Percentiles rank a stretch among this genome's conserved stretches.
Conservation (phyloP, 2,329 filamentous ascomycete species). For the Diaporthe sp. region DNA sequence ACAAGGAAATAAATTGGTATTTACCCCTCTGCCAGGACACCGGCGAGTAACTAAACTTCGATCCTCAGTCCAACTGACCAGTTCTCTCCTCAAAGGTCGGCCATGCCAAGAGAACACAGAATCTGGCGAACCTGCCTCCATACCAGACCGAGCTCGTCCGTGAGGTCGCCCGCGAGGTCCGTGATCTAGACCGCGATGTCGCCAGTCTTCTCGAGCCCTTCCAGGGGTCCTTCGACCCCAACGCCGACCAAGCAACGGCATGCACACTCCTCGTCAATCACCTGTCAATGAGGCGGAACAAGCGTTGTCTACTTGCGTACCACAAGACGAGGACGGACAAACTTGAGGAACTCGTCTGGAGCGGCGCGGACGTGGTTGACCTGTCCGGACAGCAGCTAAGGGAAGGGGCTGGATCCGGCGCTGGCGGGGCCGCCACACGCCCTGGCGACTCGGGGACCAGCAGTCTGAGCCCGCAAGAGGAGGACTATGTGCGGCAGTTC, state of each 20-base stretch:
- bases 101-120: slow-evolving; percentile 95
- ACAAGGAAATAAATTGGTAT: slow-evolving; percentile 85
- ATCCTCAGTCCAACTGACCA: slow-evolving; percentile 37
- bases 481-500: slow-evolving; percentile 95
- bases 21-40: slow-evolving; percentile 41
- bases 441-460: slow-evolving; percentile 69
- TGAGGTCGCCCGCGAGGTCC: slow-evolving; percentile 88
- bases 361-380: slow-evolving; percentile 85
- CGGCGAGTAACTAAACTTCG: not conserved
- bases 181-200: slow-evolving; percentile 91
- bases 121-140: slow-evolving; percentile 85
- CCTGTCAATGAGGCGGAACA: slow-evolving; percentile 94
- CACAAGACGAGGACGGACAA: slow-evolving; percentile 92
- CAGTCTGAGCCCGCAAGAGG: slow-evolving; percentile 93
- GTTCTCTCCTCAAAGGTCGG: slow-evolving; percentile 73
- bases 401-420: slow-evolving; percentile 51
- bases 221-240: slow-evolving; percentile 86
- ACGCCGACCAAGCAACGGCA: slow-evolving; percentile 83
- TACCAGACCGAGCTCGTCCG: slow-evolving; percentile 95
- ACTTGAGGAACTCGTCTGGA: slow-evolving; percentile 94
- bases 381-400: slow-evolving; percentile 69
- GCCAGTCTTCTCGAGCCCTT: slow-evolving; percentile 84
- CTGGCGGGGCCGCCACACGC: slow-evolving; percentile 49
- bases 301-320: slow-evolving; percentile 94
- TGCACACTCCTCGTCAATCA: slow-evolving; percentile 94